phyloP scores from a whole-genome alignment of 2,329 filamentous ascomycete genomes.

The Cladosporium sphaerospermum region DNA sequence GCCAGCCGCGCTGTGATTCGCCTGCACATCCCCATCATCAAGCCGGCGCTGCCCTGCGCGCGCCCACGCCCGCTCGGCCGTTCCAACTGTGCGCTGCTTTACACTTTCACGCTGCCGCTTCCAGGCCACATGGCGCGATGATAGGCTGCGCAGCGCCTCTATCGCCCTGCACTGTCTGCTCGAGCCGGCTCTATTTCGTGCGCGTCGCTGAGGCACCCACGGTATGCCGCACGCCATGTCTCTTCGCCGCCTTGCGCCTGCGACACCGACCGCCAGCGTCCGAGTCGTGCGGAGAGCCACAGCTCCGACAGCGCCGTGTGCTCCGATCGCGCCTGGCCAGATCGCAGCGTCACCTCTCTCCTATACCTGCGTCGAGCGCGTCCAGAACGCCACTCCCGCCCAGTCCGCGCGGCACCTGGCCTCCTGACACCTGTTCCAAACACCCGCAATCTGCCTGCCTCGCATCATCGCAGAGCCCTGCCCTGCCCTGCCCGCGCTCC shows the following conservation, averaged over 20 bases:
- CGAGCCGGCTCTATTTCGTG: not conserved
- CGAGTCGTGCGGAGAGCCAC: too few relatives aligned
- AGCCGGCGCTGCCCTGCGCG: not conserved
- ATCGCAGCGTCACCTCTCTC: not conserved
- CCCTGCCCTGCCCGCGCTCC: not conserved
- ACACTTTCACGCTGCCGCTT: not conserved
- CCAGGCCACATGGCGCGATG: conserved; percentile 1
- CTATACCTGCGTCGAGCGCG: not conserved
- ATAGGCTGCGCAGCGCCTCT: conserved; percentile 7
- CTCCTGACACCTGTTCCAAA: not conserved
- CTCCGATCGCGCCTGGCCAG: too few relatives aligned
- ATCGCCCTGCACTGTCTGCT: not conserved
- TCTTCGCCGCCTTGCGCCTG: not conserved
- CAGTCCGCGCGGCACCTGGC: not conserved
- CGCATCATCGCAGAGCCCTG: not conserved
- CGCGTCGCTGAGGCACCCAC: not conserved
- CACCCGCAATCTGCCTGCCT: not conserved
- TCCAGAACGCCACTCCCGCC: not conserved
- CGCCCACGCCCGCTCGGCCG: not conserved
- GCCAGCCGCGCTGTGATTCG: not conserved
- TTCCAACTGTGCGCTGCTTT: not conserved
- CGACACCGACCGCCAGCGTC: not conserved
- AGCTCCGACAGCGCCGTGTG: too few relatives aligned
- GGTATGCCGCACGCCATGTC: not conserved
- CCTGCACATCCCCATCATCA: not conserved